Conservation (phyloP, 148 eudicot species). For the Cornus kousa region DNA sequence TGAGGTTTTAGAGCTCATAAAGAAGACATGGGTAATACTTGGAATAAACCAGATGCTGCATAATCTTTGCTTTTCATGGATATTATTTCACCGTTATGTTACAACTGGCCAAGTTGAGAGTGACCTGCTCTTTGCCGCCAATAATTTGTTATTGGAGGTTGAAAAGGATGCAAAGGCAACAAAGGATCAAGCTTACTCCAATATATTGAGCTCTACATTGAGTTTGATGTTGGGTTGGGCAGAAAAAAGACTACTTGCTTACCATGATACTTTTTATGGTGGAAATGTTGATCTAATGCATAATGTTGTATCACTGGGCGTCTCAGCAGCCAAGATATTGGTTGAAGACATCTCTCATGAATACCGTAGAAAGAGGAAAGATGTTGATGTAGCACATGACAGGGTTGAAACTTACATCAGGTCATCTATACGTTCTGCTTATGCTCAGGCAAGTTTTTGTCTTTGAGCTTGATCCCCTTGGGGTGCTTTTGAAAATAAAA, state of each 20-base stretch:
- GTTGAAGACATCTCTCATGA: slow-evolving; percentile 58
- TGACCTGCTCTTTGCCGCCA: slow-evolving; percentile 77
- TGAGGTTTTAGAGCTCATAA: slow-evolving; percentile 77
- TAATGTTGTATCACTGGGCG: slow-evolving; percentile 57
- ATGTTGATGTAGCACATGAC: slow-evolving; percentile 51
- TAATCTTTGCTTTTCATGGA: slow-evolving; percentile 84
- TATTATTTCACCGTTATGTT: slow-evolving; percentile 62
- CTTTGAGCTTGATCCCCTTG: not conserved
- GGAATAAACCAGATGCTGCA: slow-evolving; percentile 76
- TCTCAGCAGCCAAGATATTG: slow-evolving; percentile 61
- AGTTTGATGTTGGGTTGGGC: slow-evolving; percentile 71
- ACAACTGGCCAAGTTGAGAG: slow-evolving; percentile 66
- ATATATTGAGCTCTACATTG: slow-evolving; percentile 52
- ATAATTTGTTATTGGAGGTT: slow-evolving; percentile 62
- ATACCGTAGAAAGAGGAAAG: slow-evolving; percentile 54
- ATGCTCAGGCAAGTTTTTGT: slow-evolving; percentile 56
- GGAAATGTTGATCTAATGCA: slow-evolving; percentile 65
- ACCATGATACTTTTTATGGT: slow-evolving; percentile 69
- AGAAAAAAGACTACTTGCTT: slow-evolving; percentile 65
- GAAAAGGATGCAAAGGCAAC: slow-evolving; percentile 61
- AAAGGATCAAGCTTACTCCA: slow-evolving; percentile 48
- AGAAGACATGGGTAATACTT: slow-evolving; percentile 86
- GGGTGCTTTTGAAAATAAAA: too few species aligned
- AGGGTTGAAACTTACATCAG: slow-evolving; percentile 82
- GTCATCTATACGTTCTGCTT: slow-evolving; percentile 68